phyloP scores from a whole-genome alignment of 768 basidiomycete species.

The Dioszegia aurantiaca region DNA sequence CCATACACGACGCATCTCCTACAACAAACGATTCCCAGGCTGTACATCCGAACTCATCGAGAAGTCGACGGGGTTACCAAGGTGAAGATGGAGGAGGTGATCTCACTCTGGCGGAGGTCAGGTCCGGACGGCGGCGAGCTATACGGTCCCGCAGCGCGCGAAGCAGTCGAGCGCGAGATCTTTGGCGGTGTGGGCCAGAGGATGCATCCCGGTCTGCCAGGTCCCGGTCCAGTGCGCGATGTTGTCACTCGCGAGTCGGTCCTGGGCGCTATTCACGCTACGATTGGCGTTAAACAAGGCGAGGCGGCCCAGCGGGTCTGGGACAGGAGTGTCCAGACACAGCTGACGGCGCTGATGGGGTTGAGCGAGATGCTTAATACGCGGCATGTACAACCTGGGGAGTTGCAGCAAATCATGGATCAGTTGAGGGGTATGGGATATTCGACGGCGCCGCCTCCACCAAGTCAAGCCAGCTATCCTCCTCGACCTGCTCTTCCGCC shows the following conservation, averaged over 20 bases:
- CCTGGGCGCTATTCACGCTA: slow-evolving; percentile 75
- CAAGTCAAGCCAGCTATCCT: not conserved
- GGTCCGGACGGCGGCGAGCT: slow-evolving; percentile 75
- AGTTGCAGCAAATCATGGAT: slow-evolving; percentile 51
- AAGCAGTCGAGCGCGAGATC: slow-evolving; percentile 66
- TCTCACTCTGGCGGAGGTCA: slow-evolving; percentile 88
- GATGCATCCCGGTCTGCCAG: not conserved
- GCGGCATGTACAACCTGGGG: slow-evolving; percentile 57
- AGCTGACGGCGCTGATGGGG: slow-evolving; percentile 68
- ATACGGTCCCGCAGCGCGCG: slow-evolving; percentile 76
- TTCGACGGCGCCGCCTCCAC: not conserved
- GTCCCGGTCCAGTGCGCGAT: slow-evolving; percentile 53
- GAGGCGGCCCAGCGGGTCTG: slow-evolving; percentile 68
- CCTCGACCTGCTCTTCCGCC: slow-evolving; percentile 43
- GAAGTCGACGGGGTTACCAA: slow-evolving; percentile 79
- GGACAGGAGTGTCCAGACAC: slow-evolving; percentile 66
- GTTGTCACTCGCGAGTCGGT: slow-evolving; percentile 63
- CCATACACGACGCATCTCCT: slow-evolving; percentile 82
- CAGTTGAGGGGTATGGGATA: slow-evolving; percentile 43
- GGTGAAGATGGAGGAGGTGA: slow-evolving; percentile 97
- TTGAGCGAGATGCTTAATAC: slow-evolving; percentile 56
- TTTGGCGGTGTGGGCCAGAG: slow-evolving; percentile 43
- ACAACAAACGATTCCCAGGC: slow-evolving; percentile 70
- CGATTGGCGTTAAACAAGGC: slow-evolving; percentile 58
- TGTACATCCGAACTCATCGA: slow-evolving; percentile 84